Evolutionary conservation across 495 filamentous ascomycete genomes (phyloP).

Genomic region (Tetracladium marchalianum): DNA sequence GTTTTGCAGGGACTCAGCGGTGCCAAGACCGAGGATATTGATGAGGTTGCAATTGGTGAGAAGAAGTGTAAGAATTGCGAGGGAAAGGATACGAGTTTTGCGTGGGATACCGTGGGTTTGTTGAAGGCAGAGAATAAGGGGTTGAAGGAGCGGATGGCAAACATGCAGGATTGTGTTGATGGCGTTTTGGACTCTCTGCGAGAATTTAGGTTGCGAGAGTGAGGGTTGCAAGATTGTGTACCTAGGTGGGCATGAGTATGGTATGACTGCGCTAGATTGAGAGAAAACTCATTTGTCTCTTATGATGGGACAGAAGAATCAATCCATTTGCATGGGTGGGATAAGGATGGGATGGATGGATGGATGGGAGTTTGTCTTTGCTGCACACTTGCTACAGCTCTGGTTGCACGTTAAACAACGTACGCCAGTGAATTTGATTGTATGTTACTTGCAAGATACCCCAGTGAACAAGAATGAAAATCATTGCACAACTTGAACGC

Average conservation of each 20-base stretch:
- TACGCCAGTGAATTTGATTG: no score
- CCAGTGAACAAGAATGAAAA: no score
- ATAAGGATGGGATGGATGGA: no score
- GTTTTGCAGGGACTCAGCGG: conserved; percentile 33
- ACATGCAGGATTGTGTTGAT: conserved; percentile 60
- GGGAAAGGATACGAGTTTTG: conserved; percentile 52
- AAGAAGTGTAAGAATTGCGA: conserved; percentile 49
- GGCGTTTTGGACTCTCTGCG: conserved; percentile 60
- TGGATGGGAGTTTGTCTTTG: no score
- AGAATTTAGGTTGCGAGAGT: conserved; percentile 25
- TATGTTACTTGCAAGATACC: no score
- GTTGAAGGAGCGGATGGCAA: conserved; percentile 55
- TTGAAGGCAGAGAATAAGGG: conserved; percentile 64
- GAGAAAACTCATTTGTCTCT: background rate
- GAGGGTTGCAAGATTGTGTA: conserved; percentile 20
- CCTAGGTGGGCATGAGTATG: background rate
- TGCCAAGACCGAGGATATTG: background rate
- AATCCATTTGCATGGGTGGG: no score
- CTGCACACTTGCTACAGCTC: no score
- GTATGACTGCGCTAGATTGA: background rate
- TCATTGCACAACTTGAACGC: no score
- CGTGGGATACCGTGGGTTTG: conserved; percentile 60
- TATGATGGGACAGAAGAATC: no score
- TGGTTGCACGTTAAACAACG: no score
- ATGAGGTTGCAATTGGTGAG: conserved; percentile 9